phyloP scores from a whole-genome alignment of 495 filamentous ascomycete genomes.

The Hypoxylon subgilvum region DNA sequence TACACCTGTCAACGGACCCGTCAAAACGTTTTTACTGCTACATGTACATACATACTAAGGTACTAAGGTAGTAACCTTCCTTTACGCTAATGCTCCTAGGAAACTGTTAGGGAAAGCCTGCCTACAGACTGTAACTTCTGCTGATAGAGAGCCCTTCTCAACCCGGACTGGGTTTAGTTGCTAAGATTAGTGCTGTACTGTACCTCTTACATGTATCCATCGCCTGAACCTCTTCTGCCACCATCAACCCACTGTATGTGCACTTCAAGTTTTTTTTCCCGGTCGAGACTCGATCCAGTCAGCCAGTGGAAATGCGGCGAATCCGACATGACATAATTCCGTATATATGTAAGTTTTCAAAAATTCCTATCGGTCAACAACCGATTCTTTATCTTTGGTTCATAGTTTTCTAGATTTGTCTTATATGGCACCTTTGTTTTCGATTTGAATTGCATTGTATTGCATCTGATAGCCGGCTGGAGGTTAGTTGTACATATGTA shows the following conservation, averaged over 20 bases:
- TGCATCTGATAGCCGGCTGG: background rate
- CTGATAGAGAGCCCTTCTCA: slow-evolving; percentile 16
- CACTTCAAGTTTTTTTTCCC: slow-evolving; percentile 12
- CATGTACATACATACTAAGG: background rate
- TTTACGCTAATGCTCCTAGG: slow-evolving; percentile 23
- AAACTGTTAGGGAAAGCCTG: slow-evolving; percentile 15
- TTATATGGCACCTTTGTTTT: background rate
- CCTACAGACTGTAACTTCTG: background rate
- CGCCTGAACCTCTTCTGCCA: too few species aligned
- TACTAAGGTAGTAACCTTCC: background rate
- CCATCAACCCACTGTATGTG: background rate
- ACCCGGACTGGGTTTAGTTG: slow-evolving; percentile 28
- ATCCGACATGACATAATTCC: slow-evolving; percentile 34
- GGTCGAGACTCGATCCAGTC: slow-evolving; percentile 24
- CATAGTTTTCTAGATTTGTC: background rate
- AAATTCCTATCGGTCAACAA: too few species aligned
- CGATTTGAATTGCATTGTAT: slow-evolving; percentile 4
- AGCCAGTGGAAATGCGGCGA: slow-evolving; percentile 26
- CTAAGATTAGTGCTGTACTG: slow-evolving; percentile 13
- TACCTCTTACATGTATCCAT: slow-evolving; percentile 16
- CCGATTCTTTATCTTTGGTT: background rate
- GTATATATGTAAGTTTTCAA: too few species aligned
- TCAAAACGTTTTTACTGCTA: background rate
- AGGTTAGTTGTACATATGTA: background rate
- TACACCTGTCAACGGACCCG: too few species aligned